Percentiles rank a stretch among this genome's conserved stretches.
Conservation (phyloP, 2,329 filamentous ascomycete species). For the Fusarium compactum region DNA sequence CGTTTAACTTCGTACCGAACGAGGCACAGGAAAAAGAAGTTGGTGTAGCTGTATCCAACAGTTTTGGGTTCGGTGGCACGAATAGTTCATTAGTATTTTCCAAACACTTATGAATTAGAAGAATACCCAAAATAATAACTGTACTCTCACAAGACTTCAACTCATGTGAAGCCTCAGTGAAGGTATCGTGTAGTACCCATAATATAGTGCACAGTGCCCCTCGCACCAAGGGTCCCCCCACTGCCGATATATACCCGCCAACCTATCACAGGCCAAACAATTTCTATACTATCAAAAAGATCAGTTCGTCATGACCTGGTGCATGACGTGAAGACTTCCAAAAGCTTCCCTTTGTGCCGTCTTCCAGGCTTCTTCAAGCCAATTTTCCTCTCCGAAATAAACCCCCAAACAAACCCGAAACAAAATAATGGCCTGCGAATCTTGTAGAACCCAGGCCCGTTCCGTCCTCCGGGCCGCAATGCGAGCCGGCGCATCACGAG, state of each 20-base stretch:
- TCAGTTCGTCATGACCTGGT: conserved; percentile 46
- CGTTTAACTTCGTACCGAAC: conserved; percentile 88
- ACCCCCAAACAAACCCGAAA: background rate
- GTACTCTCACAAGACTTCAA: background rate
- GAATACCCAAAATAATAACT: conserved; percentile 1
- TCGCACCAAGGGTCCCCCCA: conserved; percentile 16
- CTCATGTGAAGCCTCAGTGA: background rate
- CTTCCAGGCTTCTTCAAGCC: conserved; percentile 9
- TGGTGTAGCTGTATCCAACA: conserved; percentile 86
- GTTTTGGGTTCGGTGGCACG: conserved; percentile 97
- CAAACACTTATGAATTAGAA: conserved; percentile 32
- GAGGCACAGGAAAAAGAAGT: conserved; percentile 77
- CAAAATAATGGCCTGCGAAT: conserved; percentile 60
- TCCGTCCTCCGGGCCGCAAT: conserved; percentile 53
- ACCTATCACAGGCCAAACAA: conserved; percentile 35
- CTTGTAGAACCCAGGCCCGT: conserved; percentile 60
- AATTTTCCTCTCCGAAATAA: background rate
- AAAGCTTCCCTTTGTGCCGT: conserved; percentile 16
- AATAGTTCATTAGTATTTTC: conserved; percentile 90
- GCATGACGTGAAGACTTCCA: conserved; percentile 49
- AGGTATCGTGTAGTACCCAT: background rate
- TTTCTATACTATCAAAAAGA: conserved; percentile 39
- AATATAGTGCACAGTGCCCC: background rate
- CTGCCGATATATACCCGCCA: conserved; percentile 44
- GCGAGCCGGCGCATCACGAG: conserved; percentile 47